Evolutionary conservation across 176 grass and related monocot species (phyloP), one percentile per base, ranked within the genome.

Genomic region (Oryza brachyantha): DNA sequence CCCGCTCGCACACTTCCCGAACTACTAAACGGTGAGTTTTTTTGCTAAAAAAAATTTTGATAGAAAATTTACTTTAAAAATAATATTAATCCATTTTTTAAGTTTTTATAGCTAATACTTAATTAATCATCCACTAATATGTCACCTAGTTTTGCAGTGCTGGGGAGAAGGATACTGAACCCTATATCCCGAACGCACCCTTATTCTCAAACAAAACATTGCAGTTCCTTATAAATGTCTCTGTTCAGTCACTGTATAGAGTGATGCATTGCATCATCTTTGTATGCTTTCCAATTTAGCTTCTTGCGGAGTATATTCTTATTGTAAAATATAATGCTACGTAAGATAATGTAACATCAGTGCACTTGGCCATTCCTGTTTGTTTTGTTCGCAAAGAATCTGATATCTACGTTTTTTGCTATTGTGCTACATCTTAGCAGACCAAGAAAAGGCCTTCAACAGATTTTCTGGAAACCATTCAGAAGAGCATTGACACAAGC

Each of bases 381-480:
- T 61, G 8, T 19, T 73, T 77, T 42, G 22, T 70, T 88, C 10
- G 0, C 29, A 24, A 35, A 36, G 29, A 10, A 87, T 43, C 48
- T 75, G 11, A 50, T 78, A 8, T 54, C 41, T 12, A 45, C 26
- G 66, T 72, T 31, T 72, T 68, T 8, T 84, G 29, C 69, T 73
- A 28, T 77, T 8, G 50, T 71, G 19, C 70, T 84, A 12, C 29
- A 46, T 78, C 83, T 64, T 86, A 27, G 28, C 87, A 97, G 94
- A 90, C 77, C 38, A 90, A 85, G 76, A 94, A 86, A 93, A 90
- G 82, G 79, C 94, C 94, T 74, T 79, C 82, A 55, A 84, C 83
- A 52, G 77, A 94, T 88, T 97, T 92, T 67, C 27, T 94, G 80
- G 85, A 90, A 88, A 94, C 52, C 28, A 92, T 74, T 65, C 94